These are phyloP conservation scores for Saccharomyces hybrid DNA, from an alignment of 1,139 yeast genomes.

Conservation along the genomic window DNA sequence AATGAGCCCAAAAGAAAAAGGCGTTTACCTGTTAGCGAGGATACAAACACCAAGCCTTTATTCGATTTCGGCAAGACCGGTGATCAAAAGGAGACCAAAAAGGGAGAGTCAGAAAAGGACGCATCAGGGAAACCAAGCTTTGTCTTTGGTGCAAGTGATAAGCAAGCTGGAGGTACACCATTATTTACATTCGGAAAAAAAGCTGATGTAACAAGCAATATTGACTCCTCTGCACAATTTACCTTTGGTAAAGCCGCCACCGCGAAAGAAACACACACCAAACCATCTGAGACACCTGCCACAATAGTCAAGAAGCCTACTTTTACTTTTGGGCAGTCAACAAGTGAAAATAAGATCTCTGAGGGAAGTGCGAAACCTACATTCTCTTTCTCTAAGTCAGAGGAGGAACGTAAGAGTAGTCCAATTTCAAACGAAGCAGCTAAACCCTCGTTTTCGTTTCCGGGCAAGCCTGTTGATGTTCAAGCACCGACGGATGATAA, in stretches of 20 bases:
- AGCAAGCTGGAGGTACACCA: background rate
- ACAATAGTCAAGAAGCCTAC: conserved; percentile 5
- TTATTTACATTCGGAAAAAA: background rate
- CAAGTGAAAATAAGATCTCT: background rate
- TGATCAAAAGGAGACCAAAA: background rate
- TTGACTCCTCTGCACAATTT: background rate
- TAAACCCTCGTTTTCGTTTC: conserved; percentile 2
- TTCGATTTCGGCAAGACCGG: conserved; percentile 5
- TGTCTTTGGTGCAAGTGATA: background rate
- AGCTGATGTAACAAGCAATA: background rate
- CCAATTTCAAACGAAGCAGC: background rate
- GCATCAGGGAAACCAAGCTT: background rate
- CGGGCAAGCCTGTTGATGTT: background rate
- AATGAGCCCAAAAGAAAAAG: conserved; percentile 11
- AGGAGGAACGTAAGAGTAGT: background rate
- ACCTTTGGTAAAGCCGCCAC: background rate
- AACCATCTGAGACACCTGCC: background rate
- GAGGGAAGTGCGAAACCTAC: background rate
- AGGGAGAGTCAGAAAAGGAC: background rate
- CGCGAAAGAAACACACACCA: background rate
- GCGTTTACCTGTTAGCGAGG: conserved; percentile 4
- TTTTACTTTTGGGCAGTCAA: conserved; percentile 2
- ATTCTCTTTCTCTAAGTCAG: background rate
- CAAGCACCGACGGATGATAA: background rate
- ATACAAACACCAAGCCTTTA: background rate